Conservation (phyloP, 108 stramenopile species). For the Nannochloropsis gaditana region DNA sequence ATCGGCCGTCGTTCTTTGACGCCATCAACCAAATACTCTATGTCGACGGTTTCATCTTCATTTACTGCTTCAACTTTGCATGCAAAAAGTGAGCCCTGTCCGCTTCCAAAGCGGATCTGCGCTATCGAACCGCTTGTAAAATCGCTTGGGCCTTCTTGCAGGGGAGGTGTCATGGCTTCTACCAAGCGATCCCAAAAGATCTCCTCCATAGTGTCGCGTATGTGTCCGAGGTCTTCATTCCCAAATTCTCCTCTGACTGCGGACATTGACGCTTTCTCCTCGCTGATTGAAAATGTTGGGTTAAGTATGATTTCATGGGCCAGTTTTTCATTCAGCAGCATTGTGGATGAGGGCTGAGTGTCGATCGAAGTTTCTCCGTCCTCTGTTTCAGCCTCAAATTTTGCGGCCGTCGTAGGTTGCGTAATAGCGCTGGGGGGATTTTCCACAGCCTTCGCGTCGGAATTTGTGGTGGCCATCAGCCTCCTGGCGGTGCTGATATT, state of each 20-base stretch:
- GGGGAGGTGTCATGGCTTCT: neutral
- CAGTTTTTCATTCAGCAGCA: neutral
- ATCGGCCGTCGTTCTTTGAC: neutral
- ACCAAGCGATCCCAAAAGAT: neutral
- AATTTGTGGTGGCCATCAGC: no score
- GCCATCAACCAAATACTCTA: neutral
- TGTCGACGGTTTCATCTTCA: neutral
- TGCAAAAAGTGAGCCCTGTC: neutral
- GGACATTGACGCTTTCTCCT: neutral
- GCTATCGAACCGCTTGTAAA: neutral
- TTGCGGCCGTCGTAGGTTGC: neutral
- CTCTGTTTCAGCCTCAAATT: neutral
- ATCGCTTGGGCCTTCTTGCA: neutral
- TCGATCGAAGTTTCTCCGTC: neutral
- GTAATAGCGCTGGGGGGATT: neutral
- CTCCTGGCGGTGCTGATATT: no score
- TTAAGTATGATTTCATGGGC: neutral
- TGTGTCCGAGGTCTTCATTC: neutral
- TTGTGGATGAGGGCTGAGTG: neutral
- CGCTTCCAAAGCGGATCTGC: neutral
- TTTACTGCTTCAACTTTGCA: neutral
- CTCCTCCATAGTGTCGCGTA: neutral
- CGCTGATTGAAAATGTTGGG: neutral
- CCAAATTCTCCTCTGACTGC: neutral
- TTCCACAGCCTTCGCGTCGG: no score